A percentile compares a stretch with the other conserved stretches of the same genome.
phyloP scores from a whole-genome alignment of 306 rosid genomes.

The Albizia julibrissin region DNA sequence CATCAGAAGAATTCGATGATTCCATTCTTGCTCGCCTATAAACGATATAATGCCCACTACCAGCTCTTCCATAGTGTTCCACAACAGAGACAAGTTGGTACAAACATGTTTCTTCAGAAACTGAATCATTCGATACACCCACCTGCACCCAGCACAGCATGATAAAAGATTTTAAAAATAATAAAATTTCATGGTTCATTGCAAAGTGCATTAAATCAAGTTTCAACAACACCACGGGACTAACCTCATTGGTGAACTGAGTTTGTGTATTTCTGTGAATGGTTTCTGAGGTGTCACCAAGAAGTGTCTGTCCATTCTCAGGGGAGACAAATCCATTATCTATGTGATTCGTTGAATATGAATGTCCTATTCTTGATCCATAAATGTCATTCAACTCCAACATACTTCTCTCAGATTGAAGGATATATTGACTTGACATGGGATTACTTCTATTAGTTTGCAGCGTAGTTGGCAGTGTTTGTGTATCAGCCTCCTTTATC shows the following conservation, averaged over 20 bases:
- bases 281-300: slow-evolving; percentile 43
- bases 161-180: background rate
- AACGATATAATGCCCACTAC: slow-evolving; percentile 93
- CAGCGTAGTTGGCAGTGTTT: slow-evolving; percentile 33
- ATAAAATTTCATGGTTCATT: background rate
- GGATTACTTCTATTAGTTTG: slow-evolving; percentile 34
- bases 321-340: slow-evolving; percentile 30
- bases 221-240: slow-evolving; percentile 11
- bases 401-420: slow-evolving; percentile 40
- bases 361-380: slow-evolving; percentile 36
- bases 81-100: slow-evolving; percentile 81
- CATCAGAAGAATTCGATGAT: slow-evolving; percentile 31
- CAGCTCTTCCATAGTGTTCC: slow-evolving; percentile 83
- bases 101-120: slow-evolving; percentile 48
- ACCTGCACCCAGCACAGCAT: slow-evolving; percentile 47
- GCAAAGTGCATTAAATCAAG: slow-evolving; percentile 17
- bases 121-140: slow-evolving; percentile 31
- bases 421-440: slow-evolving; percentile 34
- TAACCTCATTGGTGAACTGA: slow-evolving; percentile 52
- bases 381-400: slow-evolving; percentile 33
- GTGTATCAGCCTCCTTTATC: slow-evolving; percentile 40
- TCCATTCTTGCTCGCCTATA: slow-evolving; percentile 59
- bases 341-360: slow-evolving; percentile 29
- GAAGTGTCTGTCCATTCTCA: slow-evolving; percentile 32
- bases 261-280: slow-evolving; percentile 30